Percentiles rank a stretch among this genome's conserved stretches.
These are phyloP conservation scores for Dactylonectria macrodidyma DNA, from an alignment of 2,329 filamentous ascomycete genomes.

Conservation along the genomic window DNA sequence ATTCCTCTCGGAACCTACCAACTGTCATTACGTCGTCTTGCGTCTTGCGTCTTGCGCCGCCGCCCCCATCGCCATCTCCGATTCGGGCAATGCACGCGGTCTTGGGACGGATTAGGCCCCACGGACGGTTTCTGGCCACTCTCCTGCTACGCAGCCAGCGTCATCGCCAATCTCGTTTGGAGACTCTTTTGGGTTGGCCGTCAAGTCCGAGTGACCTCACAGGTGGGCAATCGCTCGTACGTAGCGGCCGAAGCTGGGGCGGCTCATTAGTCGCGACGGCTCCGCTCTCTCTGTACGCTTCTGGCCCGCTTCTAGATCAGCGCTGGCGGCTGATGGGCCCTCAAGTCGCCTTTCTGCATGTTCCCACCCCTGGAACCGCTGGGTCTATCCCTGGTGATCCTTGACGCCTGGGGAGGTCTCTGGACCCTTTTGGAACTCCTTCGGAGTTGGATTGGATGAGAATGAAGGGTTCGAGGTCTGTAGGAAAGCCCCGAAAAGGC, in stretches of 20 bases:
- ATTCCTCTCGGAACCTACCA: neutral
- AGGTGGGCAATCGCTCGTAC: conserved; percentile 42
- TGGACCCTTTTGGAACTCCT: conserved; percentile 21
- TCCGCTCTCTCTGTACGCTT: conserved; percentile 47
- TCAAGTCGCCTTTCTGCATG: conserved; percentile 15
- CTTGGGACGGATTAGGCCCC: conserved; percentile 19
- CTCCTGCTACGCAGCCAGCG: conserved; percentile 21
- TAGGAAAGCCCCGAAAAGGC: conserved; percentile 24
- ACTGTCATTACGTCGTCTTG: conserved; percentile 18
- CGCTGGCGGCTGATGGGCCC: conserved; percentile 45
- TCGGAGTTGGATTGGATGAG: conserved; percentile 26
- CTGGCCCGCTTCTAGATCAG: conserved; percentile 52
- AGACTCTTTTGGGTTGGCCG: conserved; percentile 25
- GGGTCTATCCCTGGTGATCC: conserved; percentile 39
- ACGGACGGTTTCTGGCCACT: conserved; percentile 10
- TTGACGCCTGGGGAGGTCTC: conserved; percentile 28
- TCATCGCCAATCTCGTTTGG: conserved; percentile 34
- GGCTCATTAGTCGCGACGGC: conserved; percentile 47
- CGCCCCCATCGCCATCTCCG: conserved; percentile 24
- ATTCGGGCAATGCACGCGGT: conserved; percentile 19
- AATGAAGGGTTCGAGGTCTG: conserved; percentile 8
- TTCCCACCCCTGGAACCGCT: conserved; percentile 36
- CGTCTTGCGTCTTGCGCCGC: conserved; percentile 21
- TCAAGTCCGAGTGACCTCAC: conserved; percentile 33
- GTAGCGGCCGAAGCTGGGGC: conserved; percentile 47